These are phyloP conservation scores for Pisolithus thermaeus DNA, from an alignment of 1,284 basidiomycete species.

Conservation along the genomic window DNA sequence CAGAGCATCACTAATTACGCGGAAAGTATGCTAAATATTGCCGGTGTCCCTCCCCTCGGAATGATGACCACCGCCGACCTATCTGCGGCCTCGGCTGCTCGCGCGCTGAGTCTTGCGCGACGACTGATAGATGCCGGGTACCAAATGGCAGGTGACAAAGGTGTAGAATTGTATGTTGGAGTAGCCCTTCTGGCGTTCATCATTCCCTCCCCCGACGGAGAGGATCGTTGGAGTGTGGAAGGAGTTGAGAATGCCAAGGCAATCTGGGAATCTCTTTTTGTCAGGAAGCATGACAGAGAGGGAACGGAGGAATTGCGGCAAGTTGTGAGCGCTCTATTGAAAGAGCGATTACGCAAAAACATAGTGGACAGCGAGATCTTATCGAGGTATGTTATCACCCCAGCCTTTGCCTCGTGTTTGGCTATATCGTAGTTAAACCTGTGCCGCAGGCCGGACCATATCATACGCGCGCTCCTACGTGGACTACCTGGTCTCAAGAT, in stretches of 20 bases:
- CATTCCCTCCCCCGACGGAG: conserved; percentile 10
- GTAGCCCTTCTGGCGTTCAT: conserved; percentile 23
- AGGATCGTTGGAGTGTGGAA: conserved; percentile 6
- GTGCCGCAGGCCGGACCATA: conserved; percentile 39
- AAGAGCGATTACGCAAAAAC: conserved; percentile 36
- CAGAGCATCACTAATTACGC: conserved; percentile 10
- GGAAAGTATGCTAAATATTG: conserved; percentile 11
- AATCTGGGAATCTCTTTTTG: conserved; percentile 38
- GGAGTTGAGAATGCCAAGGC: conserved; percentile 20
- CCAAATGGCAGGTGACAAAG: conserved; percentile 16
- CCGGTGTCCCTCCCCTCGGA: conserved; percentile 4
- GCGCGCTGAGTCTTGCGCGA: conserved; percentile 10
- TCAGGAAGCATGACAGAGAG: conserved; percentile 8
- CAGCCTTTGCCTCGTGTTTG: background rate
- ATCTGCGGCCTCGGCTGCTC: conserved; percentile 1
- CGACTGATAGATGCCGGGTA: conserved; percentile 17
- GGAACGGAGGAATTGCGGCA: conserved; percentile 12
- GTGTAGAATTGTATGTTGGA: conserved; percentile 16
- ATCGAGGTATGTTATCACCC: conserved; percentile 31
- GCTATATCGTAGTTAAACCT: background rate
- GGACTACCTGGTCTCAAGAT: conserved; percentile 29
- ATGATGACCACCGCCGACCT: conserved; percentile 1
- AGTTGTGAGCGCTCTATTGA: conserved; percentile 32
- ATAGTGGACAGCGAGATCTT: conserved; percentile 38
- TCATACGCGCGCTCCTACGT: conserved; percentile 34